Evolutionary conservation across 768 basidiomycete genomes (phyloP), one percentile per base, ranked within the genome.

Genomic region (Leccinum boreale): DNA sequence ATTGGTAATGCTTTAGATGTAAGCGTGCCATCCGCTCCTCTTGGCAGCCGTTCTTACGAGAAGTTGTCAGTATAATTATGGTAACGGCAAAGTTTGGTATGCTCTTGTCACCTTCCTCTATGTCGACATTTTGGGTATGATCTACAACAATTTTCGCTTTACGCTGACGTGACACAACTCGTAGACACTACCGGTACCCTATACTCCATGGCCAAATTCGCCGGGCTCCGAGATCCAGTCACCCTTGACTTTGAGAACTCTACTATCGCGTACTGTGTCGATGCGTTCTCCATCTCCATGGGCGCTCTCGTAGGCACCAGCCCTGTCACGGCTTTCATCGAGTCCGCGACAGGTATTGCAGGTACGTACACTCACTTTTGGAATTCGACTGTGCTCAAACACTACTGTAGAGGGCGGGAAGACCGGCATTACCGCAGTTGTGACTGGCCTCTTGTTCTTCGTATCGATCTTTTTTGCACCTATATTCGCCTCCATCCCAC

Each of bases 141-240:
- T 60, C 4, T 10, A 9, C 50, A 31, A n/a, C 35, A 12, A 15
- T n/a, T 28, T 56, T 46, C 2, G 17, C 31, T 36, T 36, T n/a
- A n/a, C 26, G 42, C 51, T 24, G 28, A 17, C 35, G 49, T 39
- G 46, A 57, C 42, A 3, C 44, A 9, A 44, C 21, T 1, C 14
- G 49, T 56, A 71, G 74, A 78, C 57, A 79, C 75, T 28, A 79
- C 77, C 55, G 87, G 92, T 67, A 93, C 92, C 9, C 76, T 94
- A 4, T 92, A 93, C 69, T 88, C 92, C 39, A 93, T 94, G 92
- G 89, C 90, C 53, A 92, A 89, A 70, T 93, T 93, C 61, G 90
- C 92, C 6, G 90, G 89, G n/a, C 80, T 94, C 2, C 89, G 90
- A 49, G 87, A 93, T 67, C 87, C 87, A 1, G 82, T 90, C 14